Evolutionary conservation across 139 green algal genomes (phyloP).

Genomic region (Chlorella sp.): DNA sequence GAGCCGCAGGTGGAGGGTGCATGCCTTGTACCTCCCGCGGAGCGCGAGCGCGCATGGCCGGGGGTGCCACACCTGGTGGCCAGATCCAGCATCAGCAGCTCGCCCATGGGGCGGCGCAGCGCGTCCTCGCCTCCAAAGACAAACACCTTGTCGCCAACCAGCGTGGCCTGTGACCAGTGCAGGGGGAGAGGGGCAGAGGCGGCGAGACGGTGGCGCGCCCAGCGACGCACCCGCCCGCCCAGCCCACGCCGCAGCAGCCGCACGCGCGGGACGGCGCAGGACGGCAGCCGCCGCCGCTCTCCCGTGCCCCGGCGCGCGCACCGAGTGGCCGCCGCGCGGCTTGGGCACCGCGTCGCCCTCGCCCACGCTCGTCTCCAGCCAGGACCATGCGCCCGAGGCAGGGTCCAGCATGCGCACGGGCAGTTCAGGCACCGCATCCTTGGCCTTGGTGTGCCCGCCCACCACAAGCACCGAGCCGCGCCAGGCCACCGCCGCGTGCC

Average conservation of each 20-base stretch:
- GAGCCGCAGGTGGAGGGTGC: too few relatives aligned
- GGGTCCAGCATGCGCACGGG: constrained; percentile 71
- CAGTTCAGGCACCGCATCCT: constrained; percentile 52
- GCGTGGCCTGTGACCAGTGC: constrained; percentile 41
- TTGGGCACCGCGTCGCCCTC: constrained; percentile 43
- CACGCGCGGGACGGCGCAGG: too few relatives aligned
- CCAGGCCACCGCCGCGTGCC: constrained; percentile 58
- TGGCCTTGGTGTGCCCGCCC: constrained; percentile 83
- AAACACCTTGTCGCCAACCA: constrained; percentile 70
- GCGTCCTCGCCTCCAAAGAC: constrained; percentile 88
- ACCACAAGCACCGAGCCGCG: constrained; percentile 70
- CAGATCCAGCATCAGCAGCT: constrained; percentile 77
- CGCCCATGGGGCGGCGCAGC: constrained; percentile 59
- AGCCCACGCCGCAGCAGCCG: too few relatives aligned
- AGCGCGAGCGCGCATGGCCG: too few relatives aligned
- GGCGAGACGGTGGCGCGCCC: not conserved
- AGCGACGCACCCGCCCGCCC: not conserved
- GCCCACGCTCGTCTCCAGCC: not conserved
- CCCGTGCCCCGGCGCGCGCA: not conserved
- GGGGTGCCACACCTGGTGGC: too few relatives aligned
- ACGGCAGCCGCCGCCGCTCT: not conserved
- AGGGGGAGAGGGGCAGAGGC: not conserved
- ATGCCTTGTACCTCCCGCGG: too few relatives aligned
- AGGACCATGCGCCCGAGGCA: constrained; percentile 51
- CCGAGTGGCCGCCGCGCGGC: constrained; percentile 76